These are phyloP conservation scores for Podospora tetraspora DNA, from an alignment of 495 filamentous ascomycete genomes.

Conservation along the genomic window DNA sequence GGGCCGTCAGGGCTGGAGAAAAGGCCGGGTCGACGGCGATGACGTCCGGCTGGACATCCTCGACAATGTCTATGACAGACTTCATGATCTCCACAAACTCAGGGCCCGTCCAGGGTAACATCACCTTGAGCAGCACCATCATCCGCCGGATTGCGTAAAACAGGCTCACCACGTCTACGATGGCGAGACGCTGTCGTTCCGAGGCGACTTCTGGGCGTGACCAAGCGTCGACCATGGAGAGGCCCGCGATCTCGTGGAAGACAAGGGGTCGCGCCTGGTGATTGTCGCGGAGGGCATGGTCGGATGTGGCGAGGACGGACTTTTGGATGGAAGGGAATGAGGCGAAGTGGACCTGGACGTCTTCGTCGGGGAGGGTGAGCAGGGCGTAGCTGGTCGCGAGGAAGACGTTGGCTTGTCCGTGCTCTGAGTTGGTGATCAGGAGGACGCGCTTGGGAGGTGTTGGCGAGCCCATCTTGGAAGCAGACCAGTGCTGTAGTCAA, in stretches of 20 bases:
- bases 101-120: constrained; percentile 39
- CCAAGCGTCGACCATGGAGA: constrained; percentile 37
- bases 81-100: constrained; percentile 48
- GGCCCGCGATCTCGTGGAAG: constrained; percentile 38
- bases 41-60: constrained; percentile 36
- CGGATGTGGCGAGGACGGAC: constrained; percentile 15
- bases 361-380: constrained; percentile 27
- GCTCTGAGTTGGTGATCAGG: constrained; percentile 52
- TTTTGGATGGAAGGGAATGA: constrained; percentile 42
- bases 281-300: constrained; percentile 28
- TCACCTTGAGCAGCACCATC: constrained; percentile 20
- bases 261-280: constrained; percentile 20
- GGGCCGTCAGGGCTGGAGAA: constrained; percentile 47
- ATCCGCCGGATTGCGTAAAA: constrained; percentile 23
- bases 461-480: constrained; percentile 20
- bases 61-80: constrained; percentile 41
- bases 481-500: background rate
- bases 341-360: constrained; percentile 49
- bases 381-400: constrained; percentile 51
- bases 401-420: constrained; percentile 52
- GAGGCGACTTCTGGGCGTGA: constrained; percentile 25
- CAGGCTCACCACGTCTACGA: background rate
- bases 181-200: constrained; percentile 10
- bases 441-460: constrained; percentile 30
- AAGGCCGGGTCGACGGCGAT: constrained; percentile 49